Evolutionary conservation across 805 yeast species (phyloP).

Genomic region (Dipodascus albidus): DNA sequence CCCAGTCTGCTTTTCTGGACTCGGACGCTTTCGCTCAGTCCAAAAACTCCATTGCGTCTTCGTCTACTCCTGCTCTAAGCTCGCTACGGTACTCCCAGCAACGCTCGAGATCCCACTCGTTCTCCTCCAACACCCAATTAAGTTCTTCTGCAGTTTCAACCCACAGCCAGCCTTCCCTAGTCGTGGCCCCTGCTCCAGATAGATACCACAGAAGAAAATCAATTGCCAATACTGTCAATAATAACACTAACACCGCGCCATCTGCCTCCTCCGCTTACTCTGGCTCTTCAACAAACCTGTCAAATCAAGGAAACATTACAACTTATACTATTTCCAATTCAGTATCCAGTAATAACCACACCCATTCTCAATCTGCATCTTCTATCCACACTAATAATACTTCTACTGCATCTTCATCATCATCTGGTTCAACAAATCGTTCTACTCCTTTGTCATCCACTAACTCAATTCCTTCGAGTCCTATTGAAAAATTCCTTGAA

Average conservation of each 20-base stretch:
- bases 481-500: background rate
- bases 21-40: background rate
- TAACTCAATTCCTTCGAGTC: background rate
- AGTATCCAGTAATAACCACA: background rate
- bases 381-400: conserved; percentile 3
- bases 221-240: conserved; percentile 1
- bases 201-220: conserved; percentile 15
- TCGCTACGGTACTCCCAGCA: background rate
- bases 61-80: background rate
- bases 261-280: conserved; percentile 6
- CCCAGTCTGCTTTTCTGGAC: background rate
- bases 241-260: conserved; percentile 3
- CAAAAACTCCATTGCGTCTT: background rate
- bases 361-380: conserved; percentile 4
- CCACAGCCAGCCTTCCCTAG: conserved; percentile 1
- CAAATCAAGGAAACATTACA: background rate
- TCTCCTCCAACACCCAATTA: background rate
- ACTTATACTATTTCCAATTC: background rate
- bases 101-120: background rate
- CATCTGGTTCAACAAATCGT: conserved; percentile 11
- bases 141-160: background rate
- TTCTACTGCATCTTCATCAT: conserved; percentile 6
- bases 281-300: conserved; percentile 4
- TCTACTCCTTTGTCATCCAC: conserved; percentile 12
- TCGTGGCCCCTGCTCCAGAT: conserved; percentile 9